Evolutionary conservation across 345 rosid genomes (phyloP).

Genomic region (Xanthoceras sorbifolium): DNA sequence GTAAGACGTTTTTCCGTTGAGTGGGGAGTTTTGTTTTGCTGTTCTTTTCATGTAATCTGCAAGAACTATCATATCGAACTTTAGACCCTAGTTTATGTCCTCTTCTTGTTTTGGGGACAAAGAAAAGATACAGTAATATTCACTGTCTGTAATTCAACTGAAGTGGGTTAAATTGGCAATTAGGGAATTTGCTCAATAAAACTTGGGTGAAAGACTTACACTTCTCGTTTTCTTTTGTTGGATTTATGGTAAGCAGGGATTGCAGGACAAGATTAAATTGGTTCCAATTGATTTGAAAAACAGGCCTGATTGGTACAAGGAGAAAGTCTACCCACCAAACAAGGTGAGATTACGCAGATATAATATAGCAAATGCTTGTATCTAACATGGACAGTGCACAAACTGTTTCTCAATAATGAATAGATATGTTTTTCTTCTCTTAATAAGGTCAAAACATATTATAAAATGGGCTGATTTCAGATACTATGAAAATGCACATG

Average conservation of each 20-base stretch:
- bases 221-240: neutral
- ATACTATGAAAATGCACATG: too few species aligned
- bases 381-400: too few species aligned
- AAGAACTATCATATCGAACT: too few species aligned
- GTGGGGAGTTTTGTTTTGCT: too few species aligned
- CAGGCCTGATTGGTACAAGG: constrained; percentile 86
- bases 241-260: constrained; percentile 52
- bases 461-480: too few species aligned
- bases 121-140: neutral
- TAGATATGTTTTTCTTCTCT: too few species aligned
- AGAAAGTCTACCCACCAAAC: constrained; percentile 75
- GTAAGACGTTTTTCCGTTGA: too few species aligned
- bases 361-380: neutral
- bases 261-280: constrained; percentile 75
- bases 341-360: constrained; percentile 46
- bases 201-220: neutral
- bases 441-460: too few species aligned
- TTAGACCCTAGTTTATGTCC: too few species aligned
- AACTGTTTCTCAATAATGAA: too few species aligned
- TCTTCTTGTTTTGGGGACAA: too few species aligned
- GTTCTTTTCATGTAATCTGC: too few species aligned
- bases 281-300: constrained; percentile 66
- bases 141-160: neutral
- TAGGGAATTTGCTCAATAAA: neutral
- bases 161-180: neutral